Evolutionary conservation across 371 early-diverging fungal genomes (phyloP).

Genomic region (Syncephalastrum sp.): DNA sequence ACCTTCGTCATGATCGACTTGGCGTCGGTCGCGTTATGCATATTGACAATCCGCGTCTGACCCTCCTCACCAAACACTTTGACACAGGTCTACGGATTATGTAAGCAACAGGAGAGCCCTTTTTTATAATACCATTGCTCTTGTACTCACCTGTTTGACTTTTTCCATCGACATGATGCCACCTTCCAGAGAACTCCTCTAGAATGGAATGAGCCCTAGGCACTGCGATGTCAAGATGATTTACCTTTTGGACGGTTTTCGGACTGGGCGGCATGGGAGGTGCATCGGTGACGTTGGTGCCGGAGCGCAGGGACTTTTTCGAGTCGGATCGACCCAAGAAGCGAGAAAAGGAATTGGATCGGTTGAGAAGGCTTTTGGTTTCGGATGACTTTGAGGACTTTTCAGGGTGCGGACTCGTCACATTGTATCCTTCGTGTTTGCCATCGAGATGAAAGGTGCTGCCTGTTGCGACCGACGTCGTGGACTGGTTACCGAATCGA

Average conservation of each 20-base stretch:
- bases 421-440: conserved; percentile 37
- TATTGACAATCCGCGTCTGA: conserved; percentile 65
- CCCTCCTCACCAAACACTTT: conserved; percentile 71
- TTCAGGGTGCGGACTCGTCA: conserved; percentile 23
- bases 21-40: conserved; percentile 56
- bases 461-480: conserved; percentile 10
- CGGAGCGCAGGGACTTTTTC: conserved; percentile 30
- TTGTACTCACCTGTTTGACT: conserved; percentile 53
- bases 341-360: conserved; percentile 52
- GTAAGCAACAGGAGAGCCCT: neutral
- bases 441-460: conserved; percentile 15
- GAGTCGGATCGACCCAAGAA: conserved; percentile 52
- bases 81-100: conserved; percentile 49
- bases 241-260: conserved; percentile 38
- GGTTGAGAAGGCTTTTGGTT: conserved; percentile 35
- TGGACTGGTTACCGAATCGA: conserved; percentile 17
- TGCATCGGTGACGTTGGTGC: conserved; percentile 18
- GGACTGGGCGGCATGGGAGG: conserved; percentile 42
- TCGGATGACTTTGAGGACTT: conserved; percentile 42
- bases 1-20: conserved; percentile 60
- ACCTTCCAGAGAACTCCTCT: conserved; percentile 47
- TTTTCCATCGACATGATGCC: conserved; percentile 69
- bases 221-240: neutral
- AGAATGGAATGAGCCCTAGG: neutral
- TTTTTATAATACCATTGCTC: neutral